Evolutionary conservation across 202 grass and related monocot species (phyloP).

Genomic region (Brachypodium distachyon): DNA sequence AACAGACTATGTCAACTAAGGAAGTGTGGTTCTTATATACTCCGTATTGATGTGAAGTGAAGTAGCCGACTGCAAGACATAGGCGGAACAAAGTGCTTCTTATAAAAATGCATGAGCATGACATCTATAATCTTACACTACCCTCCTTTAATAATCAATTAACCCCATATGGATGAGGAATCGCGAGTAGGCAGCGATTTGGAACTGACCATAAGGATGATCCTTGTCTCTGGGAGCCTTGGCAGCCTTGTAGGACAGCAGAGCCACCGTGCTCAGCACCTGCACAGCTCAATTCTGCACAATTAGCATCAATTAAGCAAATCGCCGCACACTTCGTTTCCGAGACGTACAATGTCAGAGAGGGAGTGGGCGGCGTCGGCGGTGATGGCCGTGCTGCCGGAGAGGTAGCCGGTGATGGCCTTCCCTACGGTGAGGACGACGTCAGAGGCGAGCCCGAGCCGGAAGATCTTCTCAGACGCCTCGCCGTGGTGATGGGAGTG

Average conservation of each 20-base stretch:
- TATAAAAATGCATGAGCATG: neutral
- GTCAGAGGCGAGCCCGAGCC: constrained; percentile 60
- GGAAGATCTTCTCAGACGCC: constrained; percentile 67
- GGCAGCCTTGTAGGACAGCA: constrained; percentile 76
- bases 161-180: neutral
- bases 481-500: constrained; percentile 31
- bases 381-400: constrained; percentile 85
- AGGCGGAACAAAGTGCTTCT: neutral
- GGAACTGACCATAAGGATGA: constrained; percentile 85
- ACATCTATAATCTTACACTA: neutral
- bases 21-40: neutral
- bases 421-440: constrained; percentile 62
- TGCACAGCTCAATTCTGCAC: constrained; percentile 5
- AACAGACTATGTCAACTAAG: neutral
- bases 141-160: neutral
- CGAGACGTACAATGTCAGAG: constrained; percentile 67
- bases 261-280: constrained; percentile 80
- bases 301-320: constrained; percentile 13
- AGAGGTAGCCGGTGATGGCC: constrained; percentile 62
- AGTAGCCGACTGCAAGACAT: neutral
- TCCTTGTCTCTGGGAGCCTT: constrained; percentile 79
- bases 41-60: neutral
- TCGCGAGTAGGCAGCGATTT: neutral
- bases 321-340: neutral
- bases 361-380: constrained; percentile 93